Evolutionary conservation across 139 green algal species (phyloP), one percentile per base, ranked within the genome.

Genomic region (Chlorella sp.): DNA sequence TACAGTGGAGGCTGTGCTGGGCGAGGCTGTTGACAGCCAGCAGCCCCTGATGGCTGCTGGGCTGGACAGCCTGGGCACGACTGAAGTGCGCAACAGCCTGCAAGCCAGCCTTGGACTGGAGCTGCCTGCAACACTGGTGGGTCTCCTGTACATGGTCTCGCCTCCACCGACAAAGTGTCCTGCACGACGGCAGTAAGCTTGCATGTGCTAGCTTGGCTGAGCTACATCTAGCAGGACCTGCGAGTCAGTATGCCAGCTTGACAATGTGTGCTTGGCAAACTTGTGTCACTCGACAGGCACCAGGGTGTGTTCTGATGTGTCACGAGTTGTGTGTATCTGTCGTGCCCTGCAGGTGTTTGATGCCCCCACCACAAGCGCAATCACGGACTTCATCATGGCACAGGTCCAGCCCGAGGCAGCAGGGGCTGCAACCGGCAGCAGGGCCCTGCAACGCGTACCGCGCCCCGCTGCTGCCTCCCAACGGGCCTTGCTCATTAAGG

Each of bases 61-160:
- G 4, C 80, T 96, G 23, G 91, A 96, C 75, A 90, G 79, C 32
- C 72, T 96, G 31, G 82, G 74, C 6, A 91, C 91, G 0, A 78
- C 86, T 17, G 88, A 96, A 78, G 74, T 96, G 59, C 49, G 76
- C 5, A 84, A 77, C 50, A 74, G 49, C 27, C 32, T 93, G 70
- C n/a, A 76, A 61, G 42, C 33, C 6, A 73, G 73, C 3, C 31
- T 92, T 0, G 76, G 74, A 1, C 10, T 94, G n/a, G 68, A 88
- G 5, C 77, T 97, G 27, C 85, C 91, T 3, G 72, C 74, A 49
- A 96, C 91, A 0, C 50, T 94, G 0, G 80, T 84, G 42, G n/a
- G n/a, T n/a, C n/a, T n/a, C n/a, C n/a, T n/a, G n/a, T n/a, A n/a
- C n/a, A n/a, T n/a, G n/a, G n/a, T n/a, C n/a, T n/a, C n/a, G n/a